A percentile compares a stretch with the other conserved stretches of the same genome.
These are phyloP conservation scores for Thermothielavioides terrestris DNA, from an alignment of 495 filamentous ascomycete species.

Conservation along the genomic window DNA sequence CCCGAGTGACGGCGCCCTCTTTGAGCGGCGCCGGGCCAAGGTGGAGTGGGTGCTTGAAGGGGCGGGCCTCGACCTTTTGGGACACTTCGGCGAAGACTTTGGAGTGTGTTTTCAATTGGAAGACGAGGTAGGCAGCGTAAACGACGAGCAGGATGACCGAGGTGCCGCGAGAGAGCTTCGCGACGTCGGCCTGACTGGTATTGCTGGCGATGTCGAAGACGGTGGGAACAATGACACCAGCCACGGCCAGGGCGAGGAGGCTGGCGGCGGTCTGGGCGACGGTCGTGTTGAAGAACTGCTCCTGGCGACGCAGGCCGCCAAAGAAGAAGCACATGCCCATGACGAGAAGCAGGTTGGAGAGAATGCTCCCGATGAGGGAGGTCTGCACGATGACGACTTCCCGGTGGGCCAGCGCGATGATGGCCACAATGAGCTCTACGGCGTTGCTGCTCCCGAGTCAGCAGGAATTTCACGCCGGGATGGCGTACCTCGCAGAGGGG, in stretches of 20 bases:
- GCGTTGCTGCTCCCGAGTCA: slow-evolving; percentile 52
- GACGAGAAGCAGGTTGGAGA: slow-evolving; percentile 86
- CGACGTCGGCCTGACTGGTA: slow-evolving; percentile 35
- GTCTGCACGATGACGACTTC: slow-evolving; percentile 87
- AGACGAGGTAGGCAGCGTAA: slow-evolving; percentile 69
- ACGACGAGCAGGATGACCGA: slow-evolving; percentile 67
- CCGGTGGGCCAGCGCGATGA: slow-evolving; percentile 64
- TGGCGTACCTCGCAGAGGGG: no score
- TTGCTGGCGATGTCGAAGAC: slow-evolving; percentile 53
- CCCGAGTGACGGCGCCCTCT: slow-evolving; percentile 52
- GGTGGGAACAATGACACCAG: slow-evolving; percentile 78
- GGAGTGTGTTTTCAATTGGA: slow-evolving; percentile 72
- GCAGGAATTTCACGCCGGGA: no score
- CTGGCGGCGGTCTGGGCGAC: slow-evolving; percentile 89
- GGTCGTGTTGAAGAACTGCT: slow-evolving; percentile 86
- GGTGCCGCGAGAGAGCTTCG: slow-evolving; percentile 60
- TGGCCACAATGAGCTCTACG: slow-evolving; percentile 83
- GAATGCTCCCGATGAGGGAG: slow-evolving; percentile 80
- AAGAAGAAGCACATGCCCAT: slow-evolving; percentile 92
- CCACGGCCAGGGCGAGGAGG: slow-evolving; percentile 70
- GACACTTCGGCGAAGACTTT: slow-evolving; percentile 65
- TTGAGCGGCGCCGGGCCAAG: slow-evolving; percentile 25
- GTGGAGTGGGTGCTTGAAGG: slow-evolving; percentile 31
- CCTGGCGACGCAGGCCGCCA: slow-evolving; percentile 66
- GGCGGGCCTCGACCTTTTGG: slow-evolving; percentile 51